Evolutionary conservation across 2,329 filamentous ascomycete genomes (phyloP), one percentile per base, ranked within the genome.

Genomic region (Simplicillium sp.): DNA sequence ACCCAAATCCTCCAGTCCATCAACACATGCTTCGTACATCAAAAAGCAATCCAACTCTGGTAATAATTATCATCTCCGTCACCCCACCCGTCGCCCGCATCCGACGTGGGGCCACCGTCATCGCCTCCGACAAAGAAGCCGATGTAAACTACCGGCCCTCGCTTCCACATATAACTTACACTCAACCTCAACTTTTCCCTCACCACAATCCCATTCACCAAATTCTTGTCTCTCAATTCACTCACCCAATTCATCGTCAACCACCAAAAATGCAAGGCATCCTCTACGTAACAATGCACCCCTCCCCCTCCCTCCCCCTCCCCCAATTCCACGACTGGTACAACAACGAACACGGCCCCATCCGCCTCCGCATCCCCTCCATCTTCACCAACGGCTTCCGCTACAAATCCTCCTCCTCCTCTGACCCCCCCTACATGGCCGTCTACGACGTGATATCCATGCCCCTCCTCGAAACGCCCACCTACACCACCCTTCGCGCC

Each of bases 241-340:
- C 16, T 17, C 29, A 40, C 34, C 25, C 14, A 34, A 38, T 38
- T 39, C 31, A 20, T 39, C 38, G 15, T 33, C 37, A 32, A 33
- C 11, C 39, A 4, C n/a, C 36, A 18, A 35, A 18, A 36, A 17
- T 7, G 20, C 38, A 39, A 37, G 87, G 87, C 44, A 78, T 88
- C 53, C 79, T 94, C 55, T 87, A 82, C 59, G 87, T 94, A 50
- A 88, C 85, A 13, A 94, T 94, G 82, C 80, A 89, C 62, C 86
- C 87, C 52, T 72, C 75, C 58, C 68, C 75, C 43, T 73, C 72
- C 49, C 71, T 87, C 51, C 68, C 80, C 41, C 62, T 73, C 37
- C 69, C 76, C 46, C 78, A 85, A 54, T 94, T 94, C 64, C 84
- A 94, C 61, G 86, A 94, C 58, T 90, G 86, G 85, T 94, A 94